Evolutionary conservation across 2,329 filamentous ascomycete species (phyloP).

Genomic region (Hypoxylon sp.): DNA sequence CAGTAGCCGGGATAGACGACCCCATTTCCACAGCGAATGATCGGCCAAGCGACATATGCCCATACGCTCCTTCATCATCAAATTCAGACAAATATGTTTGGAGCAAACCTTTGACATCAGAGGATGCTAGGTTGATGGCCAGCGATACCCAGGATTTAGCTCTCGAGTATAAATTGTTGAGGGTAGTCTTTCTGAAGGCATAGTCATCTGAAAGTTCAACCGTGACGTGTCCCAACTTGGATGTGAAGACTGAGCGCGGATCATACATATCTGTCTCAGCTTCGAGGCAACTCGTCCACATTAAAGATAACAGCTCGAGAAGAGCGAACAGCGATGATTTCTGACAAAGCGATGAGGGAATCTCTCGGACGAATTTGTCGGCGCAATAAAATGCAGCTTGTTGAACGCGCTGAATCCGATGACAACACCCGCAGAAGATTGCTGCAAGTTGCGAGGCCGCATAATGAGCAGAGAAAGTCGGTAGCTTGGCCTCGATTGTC

Average conservation of each 20-base stretch:
- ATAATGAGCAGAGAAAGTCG: conserved; percentile 89
- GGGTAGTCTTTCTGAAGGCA: conserved; percentile 80
- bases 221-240: conserved; percentile 80
- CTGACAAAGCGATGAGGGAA: conserved; percentile 92
- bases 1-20: conserved; percentile 84
- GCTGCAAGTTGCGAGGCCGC: conserved; percentile 88
- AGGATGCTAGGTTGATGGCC: conserved; percentile 85
- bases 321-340: conserved; percentile 91
- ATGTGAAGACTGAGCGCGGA: conserved; percentile 85
- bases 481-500: conserved; percentile 77
- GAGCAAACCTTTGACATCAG: conserved; percentile 94
- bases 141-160: conserved; percentile 84
- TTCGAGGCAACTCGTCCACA: conserved; percentile 96
- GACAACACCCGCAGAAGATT: conserved; percentile 91
- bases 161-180: conserved; percentile 81
- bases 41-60: conserved; percentile 89
- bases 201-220: conserved; percentile 97
- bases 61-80: conserved; percentile 90
- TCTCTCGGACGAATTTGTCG: conserved; percentile 84
- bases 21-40: conserved; percentile 97
- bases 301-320: conserved; percentile 89
- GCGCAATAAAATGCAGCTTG: conserved; percentile 86
- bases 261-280: conserved; percentile 94
- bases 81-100: conserved; percentile 98
- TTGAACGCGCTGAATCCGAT: conserved; percentile 92